Base-by-base conservation (phyloP, 176 grass and related monocot genomes). In the Chrysopogon serrulatus region DNA sequence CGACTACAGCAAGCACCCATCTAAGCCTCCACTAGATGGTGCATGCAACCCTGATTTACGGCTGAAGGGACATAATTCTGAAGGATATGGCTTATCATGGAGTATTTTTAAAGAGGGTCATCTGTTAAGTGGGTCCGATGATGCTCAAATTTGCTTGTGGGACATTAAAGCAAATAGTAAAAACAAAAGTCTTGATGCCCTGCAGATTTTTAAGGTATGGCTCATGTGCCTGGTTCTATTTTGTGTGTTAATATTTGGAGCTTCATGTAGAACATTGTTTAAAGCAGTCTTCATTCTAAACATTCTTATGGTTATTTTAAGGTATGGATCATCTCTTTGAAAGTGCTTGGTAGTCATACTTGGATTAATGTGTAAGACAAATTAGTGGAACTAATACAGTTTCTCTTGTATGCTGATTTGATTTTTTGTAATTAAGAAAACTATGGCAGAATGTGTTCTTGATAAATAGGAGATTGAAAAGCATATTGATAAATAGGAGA, bases 11-110 rank as follows among this genome's bases (percentile, higher is more conserved):
- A 99, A 94, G 79, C 96, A 99, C 86, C 96, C 93, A 79, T 94
- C 93, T 74, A 99, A 99, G 84, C 91, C 96, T 84, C 93, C 93
- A 62, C 65, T 96, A 31, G 93, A 96, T 85, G 96, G 96, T 71
- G 82, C 89, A 26, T 96, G 96, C 74, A 99, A 94, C 82, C 96
- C 96, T 85, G 93, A 99, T 86, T 92, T 99, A 76, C 85, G 93
- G 75, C 84, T 99, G 34, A 96, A 94, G 54, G 96, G 96, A 45
- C 96, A 99, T 47, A 92, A 88, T 49, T 96, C 91, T 80, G 96
- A 99, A 91, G 96, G 96, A 35, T 99, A 96, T 95, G 96, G 96
- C 59, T 87, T 99, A 53, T 99, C 96, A 11, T 99, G 96, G 96
- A 99, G 96, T 71, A 51, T 91, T 45, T 94, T 99, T 81, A 99